Conservation (phyloP, 2,329 filamentous ascomycete genomes). For the Aspergillus caelatus region DNA sequence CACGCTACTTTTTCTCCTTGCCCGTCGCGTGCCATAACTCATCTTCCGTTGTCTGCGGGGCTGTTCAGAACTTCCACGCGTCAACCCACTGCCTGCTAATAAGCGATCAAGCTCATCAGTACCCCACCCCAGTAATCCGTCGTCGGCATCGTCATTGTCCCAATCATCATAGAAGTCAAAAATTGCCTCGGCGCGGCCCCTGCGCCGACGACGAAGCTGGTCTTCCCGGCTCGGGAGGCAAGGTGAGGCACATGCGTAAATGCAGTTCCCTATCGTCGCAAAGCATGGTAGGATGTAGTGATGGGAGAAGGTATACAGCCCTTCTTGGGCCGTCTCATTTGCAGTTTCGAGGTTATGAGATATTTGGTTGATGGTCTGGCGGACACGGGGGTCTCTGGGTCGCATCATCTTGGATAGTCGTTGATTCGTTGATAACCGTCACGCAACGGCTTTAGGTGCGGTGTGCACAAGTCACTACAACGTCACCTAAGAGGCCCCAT, state of each 20-base stretch:
- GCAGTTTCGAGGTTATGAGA: slow-evolving; percentile 87
- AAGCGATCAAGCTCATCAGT: slow-evolving; percentile 84
- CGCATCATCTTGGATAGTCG: slow-evolving; percentile 55
- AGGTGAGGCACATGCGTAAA: slow-evolving; percentile 70
- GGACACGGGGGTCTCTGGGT: slow-evolving; percentile 77
- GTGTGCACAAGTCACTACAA: slow-evolving; percentile 16
- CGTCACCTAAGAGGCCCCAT: slow-evolving; percentile 20
- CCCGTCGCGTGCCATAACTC: slow-evolving; percentile 79
- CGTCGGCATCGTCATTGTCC: slow-evolving; percentile 67
- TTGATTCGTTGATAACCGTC: slow-evolving; percentile 36
- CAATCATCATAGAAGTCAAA: slow-evolving; percentile 99
- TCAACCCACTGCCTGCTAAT: slow-evolving; percentile 65
- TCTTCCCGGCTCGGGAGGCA: slow-evolving; percentile 73
- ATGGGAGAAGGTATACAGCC: slow-evolving; percentile 86
- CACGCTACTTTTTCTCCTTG: slow-evolving; percentile 60
- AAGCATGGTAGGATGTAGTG: slow-evolving; percentile 84
- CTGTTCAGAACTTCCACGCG: slow-evolving; percentile 55
- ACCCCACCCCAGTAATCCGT: slow-evolving; percentile 73
- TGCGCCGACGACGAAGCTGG: slow-evolving; percentile 70
- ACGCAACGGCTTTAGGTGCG: slow-evolving; percentile 17
- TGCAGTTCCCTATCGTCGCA: slow-evolving; percentile 63
- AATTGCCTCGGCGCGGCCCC: slow-evolving; percentile 72
- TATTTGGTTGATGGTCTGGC: slow-evolving; percentile 91
- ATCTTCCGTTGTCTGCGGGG: slow-evolving; percentile 77
- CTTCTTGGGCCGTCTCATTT: slow-evolving; percentile 87